Conservation (phyloP, 2,329 filamentous ascomycete species). For the Neobulgaria alba region DNA sequence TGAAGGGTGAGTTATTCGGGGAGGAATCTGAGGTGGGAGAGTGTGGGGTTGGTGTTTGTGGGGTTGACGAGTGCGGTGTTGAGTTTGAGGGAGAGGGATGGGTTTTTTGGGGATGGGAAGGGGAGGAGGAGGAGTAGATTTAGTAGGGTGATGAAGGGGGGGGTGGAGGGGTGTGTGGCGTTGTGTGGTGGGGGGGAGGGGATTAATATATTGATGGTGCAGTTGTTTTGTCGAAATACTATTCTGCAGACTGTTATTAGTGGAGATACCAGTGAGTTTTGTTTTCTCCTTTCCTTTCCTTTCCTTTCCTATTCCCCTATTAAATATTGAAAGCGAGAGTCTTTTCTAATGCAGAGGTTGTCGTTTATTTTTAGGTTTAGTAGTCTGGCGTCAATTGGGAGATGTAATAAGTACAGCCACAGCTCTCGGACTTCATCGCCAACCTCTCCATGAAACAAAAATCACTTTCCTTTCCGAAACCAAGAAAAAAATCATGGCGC, state of each 20-base stretch:
- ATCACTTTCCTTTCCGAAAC: slow-evolving; percentile 30
- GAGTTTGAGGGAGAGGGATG: slow-evolving; percentile 14
- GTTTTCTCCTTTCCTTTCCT: not conserved
- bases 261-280: slow-evolving; percentile 34
- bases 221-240: slow-evolving; percentile 29
- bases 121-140: slow-evolving; percentile 21
- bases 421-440: slow-evolving; percentile 24
- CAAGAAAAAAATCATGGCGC: slow-evolving; percentile 29
- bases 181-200: slow-evolving; percentile 29
- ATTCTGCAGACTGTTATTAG: slow-evolving; percentile 32
- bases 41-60: slow-evolving; percentile 23
- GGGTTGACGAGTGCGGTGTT: slow-evolving; percentile 17
- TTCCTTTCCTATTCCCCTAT: too few relatives aligned
- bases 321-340: not conserved
- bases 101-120: slow-evolving; percentile 20
- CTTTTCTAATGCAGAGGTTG: not conserved
- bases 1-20: slow-evolving; percentile 25
- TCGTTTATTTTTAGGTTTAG: slow-evolving; percentile 26
- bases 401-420: slow-evolving; percentile 30
- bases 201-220: slow-evolving; percentile 34
- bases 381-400: slow-evolving; percentile 32
- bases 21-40: slow-evolving; percentile 27
- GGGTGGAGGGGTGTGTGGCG: slow-evolving; percentile 30
- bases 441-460: slow-evolving; percentile 12
- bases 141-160: slow-evolving; percentile 26